Percentiles rank a stretch among this genome's conserved stretches.
phyloP scores from a whole-genome alignment of 2,329 filamentous ascomycete species.

The Zymoseptoria ardabiliae region DNA sequence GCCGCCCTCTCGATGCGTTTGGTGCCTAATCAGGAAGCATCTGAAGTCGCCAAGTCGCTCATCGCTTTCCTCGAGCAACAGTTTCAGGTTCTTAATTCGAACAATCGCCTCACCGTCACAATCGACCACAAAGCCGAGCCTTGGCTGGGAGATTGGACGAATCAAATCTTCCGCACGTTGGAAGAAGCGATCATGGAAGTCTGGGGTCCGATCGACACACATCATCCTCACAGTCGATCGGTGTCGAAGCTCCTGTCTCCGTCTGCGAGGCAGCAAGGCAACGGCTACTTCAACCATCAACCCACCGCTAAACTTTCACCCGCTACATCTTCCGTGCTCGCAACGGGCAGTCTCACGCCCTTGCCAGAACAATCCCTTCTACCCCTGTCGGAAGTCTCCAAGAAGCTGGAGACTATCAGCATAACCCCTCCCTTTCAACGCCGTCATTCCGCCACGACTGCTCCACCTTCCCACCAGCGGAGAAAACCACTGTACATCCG shows the following conservation, averaged over 20 bases:
- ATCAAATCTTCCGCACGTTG: constrained; percentile 82
- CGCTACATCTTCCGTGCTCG: constrained; percentile 46
- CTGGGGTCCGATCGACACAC: constrained; percentile 57
- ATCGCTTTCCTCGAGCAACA: constrained; percentile 60
- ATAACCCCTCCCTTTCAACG: background rate
- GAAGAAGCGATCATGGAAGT: constrained; percentile 77
- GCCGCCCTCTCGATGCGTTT: constrained; percentile 84
- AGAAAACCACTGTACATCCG: constrained; percentile 79
- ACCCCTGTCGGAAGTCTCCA: constrained; percentile 20
- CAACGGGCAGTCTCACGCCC: constrained; percentile 35
- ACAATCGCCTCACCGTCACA: constrained; percentile 71
- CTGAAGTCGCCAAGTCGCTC: constrained; percentile 63
- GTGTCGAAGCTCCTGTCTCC: constrained; percentile 10
- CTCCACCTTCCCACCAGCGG: constrained; percentile 22
- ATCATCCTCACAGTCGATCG: constrained; percentile 12
- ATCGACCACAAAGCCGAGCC: constrained; percentile 93
- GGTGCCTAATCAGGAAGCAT: constrained; percentile 85
- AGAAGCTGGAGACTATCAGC: constrained; percentile 21
- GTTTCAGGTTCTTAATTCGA: constrained; percentile 68
- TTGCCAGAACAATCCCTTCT: constrained; percentile 23
- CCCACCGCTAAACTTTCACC: constrained; percentile 36
- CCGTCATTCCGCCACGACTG: constrained; percentile 28
- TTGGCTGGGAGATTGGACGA: constrained; percentile 78
- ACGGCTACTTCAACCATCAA: constrained; percentile 26
- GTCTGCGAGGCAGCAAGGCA: constrained; percentile 5